Evolutionary conservation across 1,284 basidiomycete species (phyloP), one percentile per base, ranked within the genome.

Genomic region (Moesziomyces sp.): DNA sequence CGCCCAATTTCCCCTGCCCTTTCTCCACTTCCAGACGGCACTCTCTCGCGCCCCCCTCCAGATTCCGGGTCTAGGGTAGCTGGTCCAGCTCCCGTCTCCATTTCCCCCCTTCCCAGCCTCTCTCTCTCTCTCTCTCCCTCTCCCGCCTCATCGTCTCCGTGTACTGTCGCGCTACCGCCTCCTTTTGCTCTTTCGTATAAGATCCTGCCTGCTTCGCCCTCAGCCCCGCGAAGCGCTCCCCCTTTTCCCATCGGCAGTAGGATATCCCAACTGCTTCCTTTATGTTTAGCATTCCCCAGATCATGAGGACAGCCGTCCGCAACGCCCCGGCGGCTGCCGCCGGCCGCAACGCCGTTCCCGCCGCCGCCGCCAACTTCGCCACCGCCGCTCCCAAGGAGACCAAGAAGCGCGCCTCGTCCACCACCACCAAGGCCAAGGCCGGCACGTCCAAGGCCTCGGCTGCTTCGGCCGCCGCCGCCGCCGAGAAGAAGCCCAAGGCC

Each of bases 401-500:
- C 53, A 66, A 66, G 68, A 75, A 72, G 68, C 63, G 60, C 42
- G 60, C 65, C 44, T 68, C 65, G 21, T 68, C 60, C 55, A 68
- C 70, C 58, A 58, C 70, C 58, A 64, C 64, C 64, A 68, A 61
- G 64, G 54, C 61, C 47, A 70, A 64, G 44, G 67, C 62, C n/a
- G 40, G 54, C 45, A 46, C 69, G 7, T 56, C 62, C 45, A 59
- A 58, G 35, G 56, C 61, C 40, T 45, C 28, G 38, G 59, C 59
- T 52, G 52, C 59, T 6, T 19, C 56, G 13, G 55, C 53, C 40
- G 46, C 50, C 43, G 57, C 55, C 46, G 57, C 38, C 43, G 53
- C 57, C 48, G 56, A 46, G 42, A 58, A 26, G 18, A 59, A 47
- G 40, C 13, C 70, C 46, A 74, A 74, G 58, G 44, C 62, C 58